A percentile compares a stretch with the other conserved stretches of the same genome.
These are phyloP conservation scores for Gaeumannomyces tritici DNA, from an alignment of 2,329 filamentous ascomycete genomes.

Conservation along the genomic window DNA sequence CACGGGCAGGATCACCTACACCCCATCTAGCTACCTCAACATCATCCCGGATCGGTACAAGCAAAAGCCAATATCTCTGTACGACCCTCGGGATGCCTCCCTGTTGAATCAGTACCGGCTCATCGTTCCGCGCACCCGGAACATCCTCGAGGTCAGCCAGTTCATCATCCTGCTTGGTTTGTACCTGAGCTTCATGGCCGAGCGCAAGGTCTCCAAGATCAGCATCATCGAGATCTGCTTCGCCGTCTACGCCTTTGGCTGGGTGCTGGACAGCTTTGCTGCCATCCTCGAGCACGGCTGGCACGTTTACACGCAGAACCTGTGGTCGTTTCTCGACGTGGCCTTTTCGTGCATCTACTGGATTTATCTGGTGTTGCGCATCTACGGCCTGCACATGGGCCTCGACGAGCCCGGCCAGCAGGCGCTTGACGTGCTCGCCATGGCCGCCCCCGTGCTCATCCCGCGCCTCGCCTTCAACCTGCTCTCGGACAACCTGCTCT, in stretches of 20 bases:
- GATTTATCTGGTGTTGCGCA: constrained; percentile 49
- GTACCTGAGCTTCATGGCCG: constrained; percentile 55
- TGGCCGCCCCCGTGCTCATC: constrained; percentile 59
- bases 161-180: constrained; percentile 54
- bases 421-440: constrained; percentile 54
- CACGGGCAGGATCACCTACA: constrained; percentile 59
- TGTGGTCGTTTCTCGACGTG: constrained; percentile 69
- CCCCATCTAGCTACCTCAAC: constrained; percentile 59
- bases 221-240: constrained; percentile 50
- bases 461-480: constrained; percentile 64
- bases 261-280: constrained; percentile 57
- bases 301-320: constrained; percentile 64
- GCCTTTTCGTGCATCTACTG: constrained; percentile 55
- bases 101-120: constrained; percentile 63
- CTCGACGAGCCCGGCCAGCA: constrained; percentile 32
- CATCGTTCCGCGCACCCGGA: constrained; percentile 59
- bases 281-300: constrained; percentile 55
- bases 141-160: constrained; percentile 54
- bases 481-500: constrained; percentile 66
- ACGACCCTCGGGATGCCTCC: constrained; percentile 56
- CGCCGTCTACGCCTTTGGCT: constrained; percentile 54
- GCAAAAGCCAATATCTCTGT: constrained; percentile 58
- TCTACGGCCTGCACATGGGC: constrained; percentile 40
- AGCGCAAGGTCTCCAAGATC: constrained; percentile 35
- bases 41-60: constrained; percentile 69